Percentiles rank a stretch among this genome's conserved stretches.
These are phyloP conservation scores for Xanthoconium separans DNA, from an alignment of 1,284 basidiomycete species.

Conservation along the genomic window DNA sequence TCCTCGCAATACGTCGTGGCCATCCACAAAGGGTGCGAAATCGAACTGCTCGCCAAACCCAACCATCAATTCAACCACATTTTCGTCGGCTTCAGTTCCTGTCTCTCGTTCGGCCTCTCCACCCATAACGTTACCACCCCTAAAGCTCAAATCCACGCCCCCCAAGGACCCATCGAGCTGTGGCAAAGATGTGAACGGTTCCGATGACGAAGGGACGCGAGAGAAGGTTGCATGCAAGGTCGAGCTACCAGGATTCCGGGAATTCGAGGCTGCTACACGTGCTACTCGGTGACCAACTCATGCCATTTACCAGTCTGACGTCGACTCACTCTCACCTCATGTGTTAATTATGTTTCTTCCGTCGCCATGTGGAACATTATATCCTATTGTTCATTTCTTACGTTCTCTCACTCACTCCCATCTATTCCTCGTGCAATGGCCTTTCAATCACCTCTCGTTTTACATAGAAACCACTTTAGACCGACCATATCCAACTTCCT, in stretches of 20 bases:
- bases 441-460: constrained; percentile 3
- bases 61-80: constrained; percentile 2
- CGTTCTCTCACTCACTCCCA: constrained; percentile 4
- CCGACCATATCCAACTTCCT: constrained; percentile 14
- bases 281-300: constrained; percentile 17
- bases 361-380: constrained; percentile 11
- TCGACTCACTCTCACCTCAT: background rate
- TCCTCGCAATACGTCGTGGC: constrained; percentile 39
- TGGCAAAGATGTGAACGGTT: constrained; percentile 14
- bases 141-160: constrained; percentile 45
- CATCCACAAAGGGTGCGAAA: constrained; percentile 31
- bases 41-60: constrained; percentile 11
- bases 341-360: constrained; percentile 10
- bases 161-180: constrained; percentile 19
- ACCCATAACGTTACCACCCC: constrained; percentile 67
- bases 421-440: constrained; percentile 11
- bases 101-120: constrained; percentile 60
- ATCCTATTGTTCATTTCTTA: constrained; percentile 20
- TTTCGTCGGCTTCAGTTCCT: constrained; percentile 42
- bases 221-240: constrained; percentile 23
- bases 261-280: constrained; percentile 36
- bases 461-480: constrained; percentile 28
- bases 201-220: constrained; percentile 25
- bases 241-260: constrained; percentile 35
- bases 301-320: background rate